A percentile compares a stretch with the other conserved stretches of the same genome.
Conservation (phyloP, 1,139 yeast species). For the Trichomonascaceae sp. region DNA sequence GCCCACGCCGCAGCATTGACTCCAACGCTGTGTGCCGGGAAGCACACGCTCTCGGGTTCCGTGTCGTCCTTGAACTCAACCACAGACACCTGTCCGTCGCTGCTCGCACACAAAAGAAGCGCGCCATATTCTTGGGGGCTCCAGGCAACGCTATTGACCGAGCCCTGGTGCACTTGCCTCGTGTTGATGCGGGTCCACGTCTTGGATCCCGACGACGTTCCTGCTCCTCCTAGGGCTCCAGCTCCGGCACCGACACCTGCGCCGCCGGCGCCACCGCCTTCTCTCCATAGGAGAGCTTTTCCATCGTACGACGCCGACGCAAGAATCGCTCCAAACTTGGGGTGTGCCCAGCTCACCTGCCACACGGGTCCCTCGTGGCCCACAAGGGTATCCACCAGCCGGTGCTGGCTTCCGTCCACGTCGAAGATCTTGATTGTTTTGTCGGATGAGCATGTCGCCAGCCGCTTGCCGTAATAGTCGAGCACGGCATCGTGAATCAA, state of each 20-base stretch:
- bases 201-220: no score
- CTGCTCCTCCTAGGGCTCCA: no score
- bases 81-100: constrained; percentile 86
- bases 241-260: neutral
- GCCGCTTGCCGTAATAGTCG: constrained; percentile 88
- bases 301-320: constrained; percentile 97
- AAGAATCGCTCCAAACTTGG: constrained; percentile 87
- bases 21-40: constrained; percentile 85
- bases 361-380: constrained; percentile 98
- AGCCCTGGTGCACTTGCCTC: constrained; percentile 81
- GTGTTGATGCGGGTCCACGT: constrained; percentile 89
- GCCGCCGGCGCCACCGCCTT: constrained; percentile 51
- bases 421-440: constrained; percentile 88
- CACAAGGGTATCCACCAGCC: constrained; percentile 62
- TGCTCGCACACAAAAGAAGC: constrained; percentile 74
- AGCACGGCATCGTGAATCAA: constrained; percentile 93
- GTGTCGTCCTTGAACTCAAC: constrained; percentile 90
- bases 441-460: constrained; percentile 93
- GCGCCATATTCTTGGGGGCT: constrained; percentile 98
- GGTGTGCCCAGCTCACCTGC: constrained; percentile 99
- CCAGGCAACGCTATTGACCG: constrained; percentile 92
- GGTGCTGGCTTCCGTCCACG: constrained; percentile 63
- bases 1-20: constrained; percentile 96
- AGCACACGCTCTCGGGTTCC: constrained; percentile 48
- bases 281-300: constrained; percentile 88